phyloP scores from a whole-genome alignment of 441 rosid species.

The Raphanus hybrid region DNA sequence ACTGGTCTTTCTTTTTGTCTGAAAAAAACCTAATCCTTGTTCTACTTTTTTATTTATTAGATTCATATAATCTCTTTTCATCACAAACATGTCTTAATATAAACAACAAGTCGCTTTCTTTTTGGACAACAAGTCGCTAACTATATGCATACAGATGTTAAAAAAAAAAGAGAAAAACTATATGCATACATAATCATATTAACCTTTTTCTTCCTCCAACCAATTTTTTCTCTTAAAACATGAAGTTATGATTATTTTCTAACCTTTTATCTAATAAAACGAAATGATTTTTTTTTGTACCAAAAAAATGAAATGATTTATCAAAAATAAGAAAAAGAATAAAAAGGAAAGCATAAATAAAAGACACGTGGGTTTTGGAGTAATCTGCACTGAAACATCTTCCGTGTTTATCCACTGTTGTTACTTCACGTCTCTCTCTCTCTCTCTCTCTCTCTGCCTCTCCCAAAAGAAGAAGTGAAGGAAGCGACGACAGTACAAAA shows the following conservation, averaged over 20 bases:
- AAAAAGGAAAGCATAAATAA: neutral
- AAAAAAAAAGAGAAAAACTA: too few species aligned
- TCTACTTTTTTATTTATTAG: neutral
- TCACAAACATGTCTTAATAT: neutral
- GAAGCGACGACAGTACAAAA: neutral
- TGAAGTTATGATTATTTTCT: too few species aligned
- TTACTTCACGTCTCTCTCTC: neutral
- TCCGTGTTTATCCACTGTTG: constrained; percentile 27
- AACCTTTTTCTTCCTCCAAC: neutral
- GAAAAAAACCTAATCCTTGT: constrained; percentile 11
- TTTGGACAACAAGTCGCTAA: too few species aligned
- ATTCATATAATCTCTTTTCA: neutral
- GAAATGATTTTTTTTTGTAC: too few species aligned
- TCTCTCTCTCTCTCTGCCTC: neutral
- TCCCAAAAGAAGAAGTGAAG: too few species aligned
- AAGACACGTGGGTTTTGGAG: constrained; percentile 27
- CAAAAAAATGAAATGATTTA: neutral
- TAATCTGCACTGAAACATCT: constrained; percentile 31
- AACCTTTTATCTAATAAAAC: too few species aligned
- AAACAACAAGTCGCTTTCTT: neutral
- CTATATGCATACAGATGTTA: too few species aligned
- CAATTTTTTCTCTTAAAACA: too few species aligned
- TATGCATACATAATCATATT: neutral
- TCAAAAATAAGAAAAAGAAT: neutral
- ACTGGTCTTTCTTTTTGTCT: constrained; percentile 14